These are phyloP conservation scores for Myriosclerotinia scirpicola DNA, from an alignment of 2,329 filamentous ascomycete genomes.

Conservation along the genomic window DNA sequence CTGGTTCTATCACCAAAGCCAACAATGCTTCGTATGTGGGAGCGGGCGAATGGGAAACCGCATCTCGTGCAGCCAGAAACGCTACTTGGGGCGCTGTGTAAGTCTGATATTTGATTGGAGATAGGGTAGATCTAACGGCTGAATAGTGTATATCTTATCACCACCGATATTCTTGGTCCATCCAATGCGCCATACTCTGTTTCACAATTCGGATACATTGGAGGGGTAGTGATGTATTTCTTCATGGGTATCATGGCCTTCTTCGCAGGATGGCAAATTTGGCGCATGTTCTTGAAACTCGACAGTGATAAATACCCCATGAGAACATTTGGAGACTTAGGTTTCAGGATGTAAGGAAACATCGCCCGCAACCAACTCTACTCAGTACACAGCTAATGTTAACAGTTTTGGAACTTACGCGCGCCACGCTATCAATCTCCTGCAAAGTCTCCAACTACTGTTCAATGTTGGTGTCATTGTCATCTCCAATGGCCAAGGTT, in stretches of 20 bases:
- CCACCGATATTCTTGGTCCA: constrained; percentile 32
- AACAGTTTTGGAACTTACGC: constrained; percentile 44
- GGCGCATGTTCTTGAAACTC: constrained; percentile 32
- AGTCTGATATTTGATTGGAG: background rate
- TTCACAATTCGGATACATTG: constrained; percentile 23
- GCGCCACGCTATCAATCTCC: constrained; percentile 50
- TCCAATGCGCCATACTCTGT: constrained; percentile 20
- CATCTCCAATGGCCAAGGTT: constrained; percentile 52
- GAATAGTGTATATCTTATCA: constrained; percentile 36
- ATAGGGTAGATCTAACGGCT: background rate
- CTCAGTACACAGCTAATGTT: background rate
- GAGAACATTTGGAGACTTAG: constrained; percentile 39
- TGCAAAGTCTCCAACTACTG: constrained; percentile 50
- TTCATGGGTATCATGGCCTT: constrained; percentile 32
- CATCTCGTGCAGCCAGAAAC: constrained; percentile 47
- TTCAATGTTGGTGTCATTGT: constrained; percentile 54
- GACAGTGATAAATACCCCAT: constrained; percentile 31
- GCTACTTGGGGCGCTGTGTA: constrained; percentile 48
- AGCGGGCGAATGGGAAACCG: constrained; percentile 47
- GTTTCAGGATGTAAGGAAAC: constrained; percentile 43
- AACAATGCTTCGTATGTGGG: background rate
- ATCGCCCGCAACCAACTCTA: background rate
- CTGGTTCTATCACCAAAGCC: background rate
- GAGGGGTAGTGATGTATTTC: constrained; percentile 27
- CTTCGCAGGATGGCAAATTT: constrained; percentile 31